These are phyloP conservation scores for Filobasidium uniguttulatum DNA, from an alignment of 1,284 basidiomycete species.

Conservation along the genomic window DNA sequence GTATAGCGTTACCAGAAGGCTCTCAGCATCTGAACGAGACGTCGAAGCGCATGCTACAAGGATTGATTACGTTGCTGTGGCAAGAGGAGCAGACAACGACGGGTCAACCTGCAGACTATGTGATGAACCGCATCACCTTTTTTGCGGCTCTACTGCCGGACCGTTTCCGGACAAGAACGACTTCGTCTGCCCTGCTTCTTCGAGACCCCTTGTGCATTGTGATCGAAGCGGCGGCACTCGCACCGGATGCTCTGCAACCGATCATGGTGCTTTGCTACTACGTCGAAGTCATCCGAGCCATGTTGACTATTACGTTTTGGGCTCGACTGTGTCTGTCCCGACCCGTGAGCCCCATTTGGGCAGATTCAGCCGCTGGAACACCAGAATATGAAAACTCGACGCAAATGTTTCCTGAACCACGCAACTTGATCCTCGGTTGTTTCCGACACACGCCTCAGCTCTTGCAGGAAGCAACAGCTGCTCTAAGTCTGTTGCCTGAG, in stretches of 20 bases:
- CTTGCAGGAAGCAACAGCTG: constrained; percentile 17
- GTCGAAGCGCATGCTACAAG: constrained; percentile 60
- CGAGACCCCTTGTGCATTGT: constrained; percentile 77
- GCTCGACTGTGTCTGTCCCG: constrained; percentile 26
- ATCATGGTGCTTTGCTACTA: constrained; percentile 76
- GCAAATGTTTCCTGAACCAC: constrained; percentile 59
- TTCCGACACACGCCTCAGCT: constrained; percentile 18
- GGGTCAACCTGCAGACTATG: constrained; percentile 44
- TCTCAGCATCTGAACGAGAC: constrained; percentile 59
- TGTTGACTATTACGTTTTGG: constrained; percentile 52
- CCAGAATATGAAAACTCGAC: constrained; percentile 32
- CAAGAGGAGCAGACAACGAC: constrained; percentile 6
- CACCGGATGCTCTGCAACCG: constrained; percentile 72
- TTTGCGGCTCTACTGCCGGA: constrained; percentile 76
- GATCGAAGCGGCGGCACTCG: constrained; percentile 72
- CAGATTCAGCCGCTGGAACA: constrained; percentile 40
- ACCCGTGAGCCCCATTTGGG: constrained; percentile 62
- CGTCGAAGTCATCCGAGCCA: constrained; percentile 67
- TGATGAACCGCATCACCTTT: constrained; percentile 61
- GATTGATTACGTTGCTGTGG: constrained; percentile 51
- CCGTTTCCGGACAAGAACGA: constrained; percentile 65
- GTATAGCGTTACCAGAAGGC: constrained; percentile 38
- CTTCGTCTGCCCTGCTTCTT: constrained; percentile 62
- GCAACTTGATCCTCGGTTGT: constrained; percentile 31
- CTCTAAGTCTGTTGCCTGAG: constrained; percentile 27